Evolutionary conservation across 371 early-diverging fungal genomes (phyloP).

Genomic region (Chytridiales sp.): DNA sequence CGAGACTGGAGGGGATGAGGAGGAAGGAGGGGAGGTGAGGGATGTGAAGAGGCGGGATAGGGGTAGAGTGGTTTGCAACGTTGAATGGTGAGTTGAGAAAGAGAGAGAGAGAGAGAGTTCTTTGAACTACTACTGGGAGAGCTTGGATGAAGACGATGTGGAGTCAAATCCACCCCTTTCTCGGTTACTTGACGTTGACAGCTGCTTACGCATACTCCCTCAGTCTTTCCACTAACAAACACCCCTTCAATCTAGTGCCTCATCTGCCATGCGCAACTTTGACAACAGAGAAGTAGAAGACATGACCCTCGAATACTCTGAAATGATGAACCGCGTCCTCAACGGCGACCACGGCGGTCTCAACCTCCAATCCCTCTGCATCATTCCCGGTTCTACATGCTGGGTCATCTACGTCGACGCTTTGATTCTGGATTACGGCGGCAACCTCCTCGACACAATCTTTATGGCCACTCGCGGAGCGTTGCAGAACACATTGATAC

Average conservation of each 20-base stretch:
- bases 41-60: slow-evolving; percentile 27
- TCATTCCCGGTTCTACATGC: slow-evolving; percentile 84
- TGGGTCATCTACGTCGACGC: slow-evolving; percentile 92
- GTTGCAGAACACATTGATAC: slow-evolving; percentile 78
- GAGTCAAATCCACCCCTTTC: background rate
- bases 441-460: slow-evolving; percentile 82
- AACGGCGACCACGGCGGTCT: slow-evolving; percentile 80
- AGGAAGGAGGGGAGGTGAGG: slow-evolving; percentile 26
- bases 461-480: slow-evolving; percentile 84
- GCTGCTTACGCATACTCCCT: no score
- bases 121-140: slow-evolving; percentile 5
- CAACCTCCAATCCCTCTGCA: slow-evolving; percentile 78
- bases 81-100: slow-evolving; percentile 69
- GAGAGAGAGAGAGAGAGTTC: background rate
- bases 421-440: slow-evolving; percentile 84
- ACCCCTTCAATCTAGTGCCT: slow-evolving; percentile 41
- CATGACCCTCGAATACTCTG: slow-evolving; percentile 75
- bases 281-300: slow-evolving; percentile 59
- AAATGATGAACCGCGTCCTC: slow-evolving; percentile 75
- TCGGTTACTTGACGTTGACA: no score
- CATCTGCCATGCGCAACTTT: slow-evolving; percentile 28
- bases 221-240: no score
- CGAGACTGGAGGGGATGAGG: slow-evolving; percentile 51
- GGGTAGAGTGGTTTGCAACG: slow-evolving; percentile 79
- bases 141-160: background rate